Evolutionary conservation across 176 grass and related monocot species (phyloP), one percentile per base, ranked within the genome.

Genomic region (Themeda triandra): DNA sequence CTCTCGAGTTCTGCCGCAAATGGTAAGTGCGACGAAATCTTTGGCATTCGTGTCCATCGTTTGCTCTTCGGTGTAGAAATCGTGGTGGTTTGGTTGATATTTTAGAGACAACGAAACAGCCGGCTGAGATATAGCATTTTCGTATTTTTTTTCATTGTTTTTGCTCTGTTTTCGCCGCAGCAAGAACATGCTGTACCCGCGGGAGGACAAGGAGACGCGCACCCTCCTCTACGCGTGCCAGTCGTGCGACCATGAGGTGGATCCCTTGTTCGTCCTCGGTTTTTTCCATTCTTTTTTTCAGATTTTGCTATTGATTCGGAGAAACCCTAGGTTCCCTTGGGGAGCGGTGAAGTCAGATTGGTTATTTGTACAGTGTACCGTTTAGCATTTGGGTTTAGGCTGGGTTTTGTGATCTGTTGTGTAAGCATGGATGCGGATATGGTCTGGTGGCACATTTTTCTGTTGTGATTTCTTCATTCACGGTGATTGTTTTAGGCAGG

Each of bases 121-220:
- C n/a, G n/a, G n/a, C n/a, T n/a, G n/a, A n/a, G n/a, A n/a, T n/a
- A n/a, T n/a, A n/a, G n/a, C n/a, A n/a, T n/a, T n/a, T n/a, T n/a
- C n/a, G n/a, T n/a, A n/a, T n/a, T n/a, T n/a, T 72, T 7, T 21
- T 29, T 69, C 18, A 31, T 88, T 63, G 35, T 10, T 17, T 11
- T 8, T 45, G 33, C 28, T 84, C 35, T 69, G 45, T 85, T 15
- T 54, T 36, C 12, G 23, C 68, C 31, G 24, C 81, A 98, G 95
- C 89, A 92, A 92, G 89, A 98, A 98, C 87, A 95, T 95, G 83
- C 69, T 98, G 37, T 95, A 95, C 82, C 95, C 92, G 53, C 85
- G 80, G 82, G 95, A 93, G 84, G 92, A 98, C 85, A 95, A 88
- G 83, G 95, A 92, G 73, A 91, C 68, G 63, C 73, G 30, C 82